phyloP scores from a whole-genome alignment of 306 rosid species.

The Elaeagnus macrophylla region DNA sequence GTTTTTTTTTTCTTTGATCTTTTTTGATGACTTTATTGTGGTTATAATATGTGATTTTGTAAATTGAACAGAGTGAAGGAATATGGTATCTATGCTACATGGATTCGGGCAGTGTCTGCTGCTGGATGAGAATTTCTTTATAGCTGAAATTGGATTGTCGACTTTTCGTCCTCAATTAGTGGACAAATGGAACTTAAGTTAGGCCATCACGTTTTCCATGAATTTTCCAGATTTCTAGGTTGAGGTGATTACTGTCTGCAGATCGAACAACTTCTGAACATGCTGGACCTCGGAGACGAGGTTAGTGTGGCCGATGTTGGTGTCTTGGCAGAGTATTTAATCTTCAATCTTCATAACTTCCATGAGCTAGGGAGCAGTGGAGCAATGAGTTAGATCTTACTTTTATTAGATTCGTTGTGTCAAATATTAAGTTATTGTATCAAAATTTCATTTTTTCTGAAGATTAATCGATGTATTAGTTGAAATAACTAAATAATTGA shows the following conservation, averaged over 20 bases:
- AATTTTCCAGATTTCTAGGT: background rate
- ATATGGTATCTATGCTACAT: constrained; percentile 46
- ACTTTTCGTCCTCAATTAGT: background rate
- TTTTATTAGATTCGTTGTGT: no score
- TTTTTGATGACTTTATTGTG: background rate
- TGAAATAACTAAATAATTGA: no score
- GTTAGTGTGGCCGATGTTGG: no score
- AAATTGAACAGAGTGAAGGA: constrained; percentile 55
- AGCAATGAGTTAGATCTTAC: no score
- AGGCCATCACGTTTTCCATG: background rate
- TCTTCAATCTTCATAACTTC: no score
- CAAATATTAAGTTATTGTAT: no score
- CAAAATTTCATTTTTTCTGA: no score
- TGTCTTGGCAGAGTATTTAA: no score
- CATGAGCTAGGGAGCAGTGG: no score
- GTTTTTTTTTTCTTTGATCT: no score
- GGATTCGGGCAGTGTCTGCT: constrained; percentile 42
- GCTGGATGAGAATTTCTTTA: constrained; percentile 22
- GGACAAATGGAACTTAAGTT: background rate
- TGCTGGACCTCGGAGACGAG: background rate
- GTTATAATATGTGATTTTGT: background rate
- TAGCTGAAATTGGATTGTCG: background rate
- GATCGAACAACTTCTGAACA: background rate
- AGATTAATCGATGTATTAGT: no score
- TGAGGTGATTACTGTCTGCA: background rate